Evolutionary conservation across 768 basidiomycete genomes (phyloP), one percentile per base, ranked within the genome.

Genomic region (Sporobolomyces roseus): DNA sequence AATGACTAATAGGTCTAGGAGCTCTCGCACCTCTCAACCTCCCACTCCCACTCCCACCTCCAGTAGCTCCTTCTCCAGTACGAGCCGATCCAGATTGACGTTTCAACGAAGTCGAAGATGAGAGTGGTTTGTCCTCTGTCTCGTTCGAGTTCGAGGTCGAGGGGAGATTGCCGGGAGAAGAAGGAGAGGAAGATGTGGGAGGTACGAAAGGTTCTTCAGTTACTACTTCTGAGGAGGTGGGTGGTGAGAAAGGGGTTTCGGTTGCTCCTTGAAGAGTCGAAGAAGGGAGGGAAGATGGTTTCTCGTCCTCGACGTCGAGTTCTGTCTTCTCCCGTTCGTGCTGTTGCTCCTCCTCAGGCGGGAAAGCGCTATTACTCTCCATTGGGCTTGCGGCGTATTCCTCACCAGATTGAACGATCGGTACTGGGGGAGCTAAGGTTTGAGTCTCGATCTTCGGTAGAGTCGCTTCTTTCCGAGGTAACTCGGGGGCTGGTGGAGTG

Each of bases 11-110:
- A 21, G 68, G 67, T 29, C 67, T 45, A 19, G 68, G 68, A 8
- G 58, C 68, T 36, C 68, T 38, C 27, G 68, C 68, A 6, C 68
- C 68, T 10, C 68, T 12, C 35, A 69, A 25, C 14, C 67, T 58
- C 1, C 52, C 66, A 35, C 58, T 60, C 4, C 25, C 56, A 41
- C 56, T 43, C 46, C 41, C 43, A n/a, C 56, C 56, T 43, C 27
- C 43, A 25, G 27, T 14, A 13, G 45, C 21, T 6, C 23, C 56
- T 59, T 16, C 56, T 13, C 9, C 43, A 4, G 41, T 6, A 19
- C 61, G 21, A 16, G 38, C 35, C 17, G 50, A 27, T 3, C 32
- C 60, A 7, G 60, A 29, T 16, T 33, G 12, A 8, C 68, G 68
- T 59, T 65, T 69, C 43, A 69, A 63, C 27, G 58, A 55, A 16